Evolutionary conservation across 257 asterid species (phyloP).

Genomic region (Capsicum pubescens): DNA sequence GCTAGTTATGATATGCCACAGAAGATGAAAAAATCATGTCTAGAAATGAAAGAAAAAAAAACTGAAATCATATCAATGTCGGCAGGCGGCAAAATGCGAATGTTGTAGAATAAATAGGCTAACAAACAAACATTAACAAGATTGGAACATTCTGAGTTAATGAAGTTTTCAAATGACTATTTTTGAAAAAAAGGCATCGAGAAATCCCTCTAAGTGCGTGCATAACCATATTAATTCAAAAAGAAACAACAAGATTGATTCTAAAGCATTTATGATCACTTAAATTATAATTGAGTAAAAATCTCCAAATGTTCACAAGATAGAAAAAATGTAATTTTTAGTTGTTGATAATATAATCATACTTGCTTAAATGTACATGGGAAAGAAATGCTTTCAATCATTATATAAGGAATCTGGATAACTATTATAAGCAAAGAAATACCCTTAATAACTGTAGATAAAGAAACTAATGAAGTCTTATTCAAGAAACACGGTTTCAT

Average conservation of each 20-base stretch:
- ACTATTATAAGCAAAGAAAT: not conserved
- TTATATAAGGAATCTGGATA: not conserved
- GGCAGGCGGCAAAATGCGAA: not conserved
- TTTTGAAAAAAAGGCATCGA: too few relatives aligned
- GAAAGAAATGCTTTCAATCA: slow-evolving; percentile 8
- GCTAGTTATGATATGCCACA: not conserved
- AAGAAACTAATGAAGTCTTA: slow-evolving; percentile 16
- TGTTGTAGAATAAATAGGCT: not conserved
- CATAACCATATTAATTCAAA: slow-evolving; percentile 6
- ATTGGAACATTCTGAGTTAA: not conserved
- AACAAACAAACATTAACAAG: not conserved
- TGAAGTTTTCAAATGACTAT: not conserved
- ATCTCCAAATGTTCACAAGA: not conserved
- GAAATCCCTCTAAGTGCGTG: not conserved
- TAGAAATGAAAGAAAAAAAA: not conserved
- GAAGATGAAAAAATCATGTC: not conserved
- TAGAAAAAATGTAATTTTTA: not conserved
- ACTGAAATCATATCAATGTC: not conserved
- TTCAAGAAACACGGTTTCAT: not conserved
- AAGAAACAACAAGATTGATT: not conserved
- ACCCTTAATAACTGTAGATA: not conserved
- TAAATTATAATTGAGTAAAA: not conserved
- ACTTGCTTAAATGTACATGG: not conserved
- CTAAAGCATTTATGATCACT: not conserved
- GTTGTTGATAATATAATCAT: not conserved